These are phyloP conservation scores for Fallopia convolvulus DNA, from an alignment of 148 eudicot genomes.

Conservation along the genomic window DNA sequence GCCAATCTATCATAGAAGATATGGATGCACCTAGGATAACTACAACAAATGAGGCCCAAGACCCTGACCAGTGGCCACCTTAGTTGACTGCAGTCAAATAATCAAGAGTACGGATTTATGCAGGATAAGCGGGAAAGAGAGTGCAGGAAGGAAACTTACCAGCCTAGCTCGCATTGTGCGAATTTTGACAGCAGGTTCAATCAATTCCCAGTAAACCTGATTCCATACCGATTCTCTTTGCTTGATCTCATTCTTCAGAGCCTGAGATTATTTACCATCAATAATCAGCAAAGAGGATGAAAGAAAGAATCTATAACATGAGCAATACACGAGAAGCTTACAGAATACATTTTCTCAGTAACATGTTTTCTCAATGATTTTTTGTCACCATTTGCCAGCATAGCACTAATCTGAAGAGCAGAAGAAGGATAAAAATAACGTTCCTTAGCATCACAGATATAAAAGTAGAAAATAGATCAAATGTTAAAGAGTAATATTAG, in stretches of 20 bases:
- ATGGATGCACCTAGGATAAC: neutral
- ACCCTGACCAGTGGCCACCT: neutral
- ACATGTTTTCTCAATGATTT: constrained; percentile 67
- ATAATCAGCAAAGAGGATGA: neutral
- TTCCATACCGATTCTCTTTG: constrained; percentile 74
- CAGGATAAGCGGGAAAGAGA: neutral
- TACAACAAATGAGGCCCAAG: neutral
- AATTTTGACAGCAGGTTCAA: constrained; percentile 71
- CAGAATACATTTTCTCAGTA: constrained; percentile 90
- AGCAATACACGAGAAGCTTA: constrained; percentile 19
- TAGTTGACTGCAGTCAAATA: neutral
- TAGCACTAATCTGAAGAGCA: constrained; percentile 55
- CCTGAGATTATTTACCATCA: constrained; percentile 32
- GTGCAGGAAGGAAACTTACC: constrained; percentile 37
- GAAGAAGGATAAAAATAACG: neutral
- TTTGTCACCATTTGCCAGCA: constrained; percentile 69
- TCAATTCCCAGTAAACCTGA: constrained; percentile 67
- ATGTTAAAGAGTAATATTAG: neutral
- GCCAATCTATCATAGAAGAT: neutral
- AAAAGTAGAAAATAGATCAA: neutral
- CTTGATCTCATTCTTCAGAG: constrained; percentile 90
- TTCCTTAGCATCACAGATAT: neutral
- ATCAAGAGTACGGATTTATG: neutral
- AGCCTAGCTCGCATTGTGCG: constrained; percentile 89
- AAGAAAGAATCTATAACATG: neutral